Percentiles rank a stretch among this genome's conserved stretches.
phyloP scores from a whole-genome alignment of 2,329 filamentous ascomycete genomes.

The Verticillium klebahnii region DNA sequence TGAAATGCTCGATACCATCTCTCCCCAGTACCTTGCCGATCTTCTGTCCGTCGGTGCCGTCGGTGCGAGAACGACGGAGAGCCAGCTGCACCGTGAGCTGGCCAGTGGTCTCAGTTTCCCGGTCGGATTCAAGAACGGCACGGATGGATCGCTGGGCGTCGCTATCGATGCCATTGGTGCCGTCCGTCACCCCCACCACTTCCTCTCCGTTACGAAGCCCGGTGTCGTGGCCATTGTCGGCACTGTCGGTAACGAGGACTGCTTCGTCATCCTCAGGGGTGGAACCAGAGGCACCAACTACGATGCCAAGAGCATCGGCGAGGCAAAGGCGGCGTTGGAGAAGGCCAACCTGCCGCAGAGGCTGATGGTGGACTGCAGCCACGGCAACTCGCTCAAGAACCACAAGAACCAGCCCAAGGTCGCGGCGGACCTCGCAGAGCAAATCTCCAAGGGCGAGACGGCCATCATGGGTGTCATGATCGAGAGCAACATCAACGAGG shows the following conservation, averaged over 20 bases:
- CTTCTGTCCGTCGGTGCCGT: constrained; percentile 87
- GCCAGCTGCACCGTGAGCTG: constrained; percentile 89
- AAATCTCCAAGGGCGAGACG: constrained; percentile 79
- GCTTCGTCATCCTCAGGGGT: constrained; percentile 92
- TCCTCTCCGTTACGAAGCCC: constrained; percentile 95
- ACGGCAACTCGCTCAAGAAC: constrained; percentile 93
- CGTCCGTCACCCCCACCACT: constrained; percentile 88
- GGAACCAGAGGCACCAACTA: constrained; percentile 94
- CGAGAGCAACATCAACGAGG: constrained; percentile 94
- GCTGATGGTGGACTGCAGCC: constrained; percentile 97
- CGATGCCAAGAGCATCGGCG: constrained; percentile 76
- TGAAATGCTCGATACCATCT: constrained; percentile 98
- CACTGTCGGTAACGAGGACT: constrained; percentile 92
- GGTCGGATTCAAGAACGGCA: constrained; percentile 99
- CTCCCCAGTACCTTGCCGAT: constrained; percentile 93
- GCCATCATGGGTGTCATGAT: constrained; percentile 98
- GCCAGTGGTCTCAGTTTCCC: constrained; percentile 94
- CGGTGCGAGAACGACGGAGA: constrained; percentile 94
- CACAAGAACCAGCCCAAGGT: constrained; percentile 98
- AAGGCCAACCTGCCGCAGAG: constrained; percentile 70
- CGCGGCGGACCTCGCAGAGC: constrained; percentile 72
- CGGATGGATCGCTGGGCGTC: constrained; percentile 82
- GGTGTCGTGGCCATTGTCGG: constrained; percentile 93
- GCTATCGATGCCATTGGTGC: constrained; percentile 95
- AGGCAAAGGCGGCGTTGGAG: constrained; percentile 73